Base-by-base conservation (phyloP, 2,329 filamentous ascomycete genomes). In the Paraconiothyrium sp. region DNA sequence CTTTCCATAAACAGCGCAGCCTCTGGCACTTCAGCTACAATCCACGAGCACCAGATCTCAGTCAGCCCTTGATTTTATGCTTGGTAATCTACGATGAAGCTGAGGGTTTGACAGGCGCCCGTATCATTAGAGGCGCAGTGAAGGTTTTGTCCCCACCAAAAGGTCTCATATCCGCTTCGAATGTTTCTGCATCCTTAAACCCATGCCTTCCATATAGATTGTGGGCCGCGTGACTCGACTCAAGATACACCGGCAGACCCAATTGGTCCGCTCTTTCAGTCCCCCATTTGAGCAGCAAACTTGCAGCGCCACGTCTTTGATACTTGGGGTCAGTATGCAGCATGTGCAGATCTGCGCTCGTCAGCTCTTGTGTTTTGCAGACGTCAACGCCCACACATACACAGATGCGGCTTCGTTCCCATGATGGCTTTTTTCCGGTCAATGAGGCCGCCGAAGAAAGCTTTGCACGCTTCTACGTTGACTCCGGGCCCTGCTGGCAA, bases 111-210 rank as follows among this genome's bases (percentile, higher is more conserved):
- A 37, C 9, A 16, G 68, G 63, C 16, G 67, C 59, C 27, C 68
- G 58, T 13, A 75, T 60, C 74, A 77, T 74, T 35, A 73, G 39
- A 9, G 73, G 72, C n/a, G 64, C 64, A 35, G 54, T 68, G 46
- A 61, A 65, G 30, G 34, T 64, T 54, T 20, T 62, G 2, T 24
- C 58, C 32, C 3, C 49, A 22, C 68, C 67, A 39, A 54, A 73
- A 2, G 52, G 54, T 16, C 56, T 64, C 13, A 74, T 51, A 51
- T 73, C 68, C 0, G 72, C 30, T 7, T 57, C 30, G 13, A 72
- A 57, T 2, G 60, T 49, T 6, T 70, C 68, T 3, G 70, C 46
- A 35, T 75, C 72, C 22, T 65, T 50, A 24, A 75, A 73, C 1
- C 69, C 72, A 49, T 68, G 68, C n/a, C 68, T 69, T 43, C 66